Evolutionary conservation across 805 yeast species (phyloP).

Genomic region (Suhomyces kilbournensis): DNA sequence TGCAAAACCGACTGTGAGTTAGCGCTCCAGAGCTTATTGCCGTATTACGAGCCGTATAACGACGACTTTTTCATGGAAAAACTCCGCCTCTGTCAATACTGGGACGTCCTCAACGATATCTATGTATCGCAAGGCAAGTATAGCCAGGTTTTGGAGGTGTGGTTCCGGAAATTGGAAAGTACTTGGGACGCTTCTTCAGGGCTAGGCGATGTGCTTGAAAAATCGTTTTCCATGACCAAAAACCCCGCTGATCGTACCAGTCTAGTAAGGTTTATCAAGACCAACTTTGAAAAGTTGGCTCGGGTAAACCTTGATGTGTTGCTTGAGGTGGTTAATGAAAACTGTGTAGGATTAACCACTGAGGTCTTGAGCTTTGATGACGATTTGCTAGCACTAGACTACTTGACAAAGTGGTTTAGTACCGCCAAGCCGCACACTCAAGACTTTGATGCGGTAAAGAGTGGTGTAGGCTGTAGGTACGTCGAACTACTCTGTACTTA

Average conservation of each 20-base stretch:
- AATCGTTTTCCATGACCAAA: slow-evolving; percentile 17
- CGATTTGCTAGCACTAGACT: slow-evolving; percentile 3
- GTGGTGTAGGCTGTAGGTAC: slow-evolving; percentile 4
- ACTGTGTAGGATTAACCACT: slow-evolving; percentile 39
- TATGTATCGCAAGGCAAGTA: slow-evolving; percentile 53
- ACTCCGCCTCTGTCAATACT: slow-evolving; percentile 54
- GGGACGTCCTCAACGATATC: slow-evolving; percentile 55
- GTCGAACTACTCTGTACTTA: slow-evolving; percentile 22
- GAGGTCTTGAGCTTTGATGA: slow-evolving; percentile 31
- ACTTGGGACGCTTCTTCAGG: slow-evolving; percentile 8
- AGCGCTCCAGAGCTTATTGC: slow-evolving; percentile 69
- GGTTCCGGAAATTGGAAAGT: slow-evolving; percentile 33
- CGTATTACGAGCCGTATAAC: slow-evolving; percentile 61
- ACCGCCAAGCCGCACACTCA: neutral
- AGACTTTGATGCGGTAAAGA: neutral
- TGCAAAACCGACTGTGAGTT: slow-evolving; percentile 64
- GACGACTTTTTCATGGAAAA: slow-evolving; percentile 46
- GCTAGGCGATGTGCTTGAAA: slow-evolving; percentile 22
- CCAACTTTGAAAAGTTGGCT: slow-evolving; percentile 23
- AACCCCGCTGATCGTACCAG: slow-evolving; percentile 21
- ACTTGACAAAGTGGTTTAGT: neutral
- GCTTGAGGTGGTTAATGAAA: slow-evolving; percentile 8
- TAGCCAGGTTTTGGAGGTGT: slow-evolving; percentile 52
- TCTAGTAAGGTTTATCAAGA: slow-evolving; percentile 20
- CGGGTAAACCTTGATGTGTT: slow-evolving; percentile 12